These are phyloP conservation scores for Triticum dicoccoides DNA, from an alignment of 176 grass and related monocot species.

Conservation along the genomic window DNA sequence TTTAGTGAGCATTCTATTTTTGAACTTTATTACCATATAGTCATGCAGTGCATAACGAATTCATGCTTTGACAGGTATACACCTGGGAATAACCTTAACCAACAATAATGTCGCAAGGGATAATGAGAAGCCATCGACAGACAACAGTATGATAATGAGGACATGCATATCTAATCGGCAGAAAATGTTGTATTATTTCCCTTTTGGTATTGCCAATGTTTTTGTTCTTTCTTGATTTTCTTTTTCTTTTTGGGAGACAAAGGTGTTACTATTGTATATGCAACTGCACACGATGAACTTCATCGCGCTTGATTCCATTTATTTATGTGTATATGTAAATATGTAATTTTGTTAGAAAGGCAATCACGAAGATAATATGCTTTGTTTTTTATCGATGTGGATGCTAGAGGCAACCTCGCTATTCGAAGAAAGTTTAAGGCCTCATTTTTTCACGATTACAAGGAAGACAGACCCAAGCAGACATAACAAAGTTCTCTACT, in stretches of 20 bases:
- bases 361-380: not conserved
- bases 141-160: no score
- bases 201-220: not conserved
- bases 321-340: not conserved
- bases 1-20: not conserved
- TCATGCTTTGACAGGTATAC: conserved; percentile 41
- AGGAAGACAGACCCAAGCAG: no score
- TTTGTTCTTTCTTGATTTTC: not conserved
- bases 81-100: conserved; percentile 51
- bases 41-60: not conserved
- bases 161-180: not conserved
- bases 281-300: not conserved
- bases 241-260: not conserved
- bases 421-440: no score
- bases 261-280: not conserved
- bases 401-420: no score
- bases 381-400: no score
- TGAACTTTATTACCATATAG: no score
- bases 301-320: not conserved
- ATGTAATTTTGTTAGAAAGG: not conserved
- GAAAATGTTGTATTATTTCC: not conserved
- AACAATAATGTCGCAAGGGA: not conserved
- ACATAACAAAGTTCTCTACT: no score
- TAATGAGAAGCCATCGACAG: not conserved
- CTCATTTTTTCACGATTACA: no score